Evolutionary conservation across 306 rosid genomes (phyloP), one percentile per base, ranked within the genome.

Genomic region (Cucurbita ficifolia): DNA sequence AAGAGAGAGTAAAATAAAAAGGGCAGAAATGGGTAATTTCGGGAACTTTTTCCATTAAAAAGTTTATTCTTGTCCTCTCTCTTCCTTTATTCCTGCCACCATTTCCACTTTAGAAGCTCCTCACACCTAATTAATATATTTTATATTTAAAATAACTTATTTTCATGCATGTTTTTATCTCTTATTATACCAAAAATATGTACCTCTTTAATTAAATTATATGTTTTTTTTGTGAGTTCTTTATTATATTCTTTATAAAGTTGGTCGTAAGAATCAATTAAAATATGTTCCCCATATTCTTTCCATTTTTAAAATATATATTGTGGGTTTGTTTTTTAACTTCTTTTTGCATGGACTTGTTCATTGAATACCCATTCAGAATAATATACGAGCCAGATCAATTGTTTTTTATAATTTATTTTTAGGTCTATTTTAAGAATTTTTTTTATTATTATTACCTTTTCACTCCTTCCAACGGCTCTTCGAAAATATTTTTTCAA

Each of bases 51-150:
- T 18, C 19, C 70, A n/a, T 39, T 70, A 36, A 61, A 59, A 70
- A 70, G 75, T 70, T 70, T 50, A 70, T 70, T 70, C 75, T 70
- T 50, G 75, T 70, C 75, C 48, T 70, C 75, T 70, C 75, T 35
- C 24, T 42, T 45, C 50, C 75, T 70, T 53, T 45, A 14, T 70
- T 46, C 58, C 14, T 11, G 6, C 29, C 60, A 51, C 59, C 13
- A 72, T 53, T n/a, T 54, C 51, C 76, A 45, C 63, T 70, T 51
- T 49, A 29, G 17, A 70, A 70, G 0, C 45, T 50, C 10, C 75
- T 38, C 35, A 24, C 42, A 5, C 53, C 18, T 49, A 49, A 13
- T 49, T 0, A 49, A 43, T 43, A 9, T 43, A 43, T 10, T 43
- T 43, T 1, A 8, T 43, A 9, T 8, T 43, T 8, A 2, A 43